These are phyloP conservation scores for Arxiozyma slooffiae DNA, from an alignment of 1,139 yeast species.

Conservation along the genomic window DNA sequence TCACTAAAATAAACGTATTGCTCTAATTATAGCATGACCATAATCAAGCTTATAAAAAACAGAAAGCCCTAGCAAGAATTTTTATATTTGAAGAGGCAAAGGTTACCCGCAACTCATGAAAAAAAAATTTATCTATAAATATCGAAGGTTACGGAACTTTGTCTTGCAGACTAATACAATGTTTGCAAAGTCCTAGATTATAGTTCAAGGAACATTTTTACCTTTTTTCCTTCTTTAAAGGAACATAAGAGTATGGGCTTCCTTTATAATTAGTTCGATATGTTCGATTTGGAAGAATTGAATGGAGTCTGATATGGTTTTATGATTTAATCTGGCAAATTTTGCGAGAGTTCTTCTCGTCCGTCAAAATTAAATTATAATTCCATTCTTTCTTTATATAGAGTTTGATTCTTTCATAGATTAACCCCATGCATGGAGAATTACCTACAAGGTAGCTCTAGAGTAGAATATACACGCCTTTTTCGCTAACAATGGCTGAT, in stretches of 20 bases:
- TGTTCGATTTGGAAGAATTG: slow-evolving; percentile 13
- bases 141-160: neutral
- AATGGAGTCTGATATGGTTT: slow-evolving; percentile 8
- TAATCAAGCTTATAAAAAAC: no score
- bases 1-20: neutral
- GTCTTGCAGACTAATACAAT: neutral
- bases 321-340: slow-evolving; percentile 5
- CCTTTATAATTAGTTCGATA: slow-evolving; percentile 13
- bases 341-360: slow-evolving; percentile 17
- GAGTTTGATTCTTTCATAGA: neutral
- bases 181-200: no score
- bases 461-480: slow-evolving; percentile 32
- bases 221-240: no score
- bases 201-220: no score
- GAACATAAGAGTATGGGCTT: slow-evolving; percentile 12
- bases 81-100: no score
- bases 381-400: slow-evolving; percentile 2
- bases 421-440: slow-evolving; percentile 21
- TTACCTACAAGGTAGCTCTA: slow-evolving; percentile 21
- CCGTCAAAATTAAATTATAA: neutral
- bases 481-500: slow-evolving; percentile 62
- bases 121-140: no score
- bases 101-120: neutral
- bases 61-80: neutral
- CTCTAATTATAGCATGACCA: neutral